Base-by-base conservation (phyloP, 495 filamentous ascomycete species). In the Penicillium paradoxum region DNA sequence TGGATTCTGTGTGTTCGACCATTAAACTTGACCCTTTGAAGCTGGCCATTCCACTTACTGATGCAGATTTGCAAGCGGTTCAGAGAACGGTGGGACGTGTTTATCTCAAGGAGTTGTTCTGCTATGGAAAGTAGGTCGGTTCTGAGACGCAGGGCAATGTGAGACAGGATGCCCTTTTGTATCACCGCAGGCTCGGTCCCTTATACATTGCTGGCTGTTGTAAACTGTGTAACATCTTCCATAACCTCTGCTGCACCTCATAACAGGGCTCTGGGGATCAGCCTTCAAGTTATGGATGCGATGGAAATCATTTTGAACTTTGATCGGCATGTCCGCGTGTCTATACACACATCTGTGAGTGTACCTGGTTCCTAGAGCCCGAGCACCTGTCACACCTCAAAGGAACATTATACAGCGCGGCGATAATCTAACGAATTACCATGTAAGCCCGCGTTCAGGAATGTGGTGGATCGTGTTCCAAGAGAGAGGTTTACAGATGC, bases 271-370 rank as follows among this genome's bases (percentile, higher is more conserved):
- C 15, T 34, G 49, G 49, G 29, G 38, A 14, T 42, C 37, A 42
- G 27, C 25, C 21, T 43, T 51, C 13, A n/a, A 19, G 15, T 34
- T 13, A n/a, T 49, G 34, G 38, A 34, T 34, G 38, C 30, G 8
- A 42, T 15, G 13, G 15, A 17, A 43, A 43, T 43, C 19, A 14
- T 18, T 38, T 43, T 51, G 14, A 24, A 33, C 27, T 13, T 17
- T 22, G 34, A 29, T 36, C 49, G 11, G 49, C 49, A 51, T 43
- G 30, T 15, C 19, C 29, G 39, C 38, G 36, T 32, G 37, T 51
- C 49, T 24, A 43, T 42, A 43, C 38, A 51, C 27, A 42, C 43
- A 27, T 25, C n/a, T 22, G 49, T 51, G 39, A 33, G 39, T 25
- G 19, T 30, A 7, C 14, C 14, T 14, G 13, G 29, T 42, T 21